Base-by-base conservation (phyloP, 371 early-diverging fungal species). In the Choanephora cucurbitarum region DNA sequence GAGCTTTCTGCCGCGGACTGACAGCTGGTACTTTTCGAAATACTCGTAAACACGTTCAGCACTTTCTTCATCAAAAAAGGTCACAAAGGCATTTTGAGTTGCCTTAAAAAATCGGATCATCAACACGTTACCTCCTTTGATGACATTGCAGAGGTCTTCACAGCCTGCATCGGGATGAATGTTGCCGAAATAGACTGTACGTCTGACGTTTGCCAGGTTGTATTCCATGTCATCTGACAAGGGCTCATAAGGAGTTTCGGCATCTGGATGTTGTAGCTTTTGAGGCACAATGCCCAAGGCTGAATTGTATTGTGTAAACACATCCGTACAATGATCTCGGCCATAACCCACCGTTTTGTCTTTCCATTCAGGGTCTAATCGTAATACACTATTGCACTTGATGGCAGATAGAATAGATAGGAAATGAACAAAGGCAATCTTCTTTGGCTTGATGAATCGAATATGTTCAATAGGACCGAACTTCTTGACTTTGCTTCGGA, bases 121-220 rank as follows among this genome's bases (percentile, higher is more conserved):
- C 50, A 85, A 79, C 18, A 94, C 69, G 28, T 87, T 76, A 3
- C 95, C 93, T n/a, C 93, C 93, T 8, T 93, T 89, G 55, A 94
- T 84, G 2, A 76, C 81, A 70, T 93, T 92, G 64, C 91, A 92
- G n/a, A 94, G 64, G 52, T 93, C 91, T 70, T 89, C 88, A 39
- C 78, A 74, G 0, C 86, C 83, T 0, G 85, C 80, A 11, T 90
- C 91, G 0, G 83, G 81, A 43, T 80, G 80, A 28, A 94, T 75
- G 34, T 80, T 83, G 19, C 93, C 92, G 7, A 94, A 58, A 58
- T 91, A 94, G 24, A 93, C 71, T 6, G 91, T 91, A 28, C 64
- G 56, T 47, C 44, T 43, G 48, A 55, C 21, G 44, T 39, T 34
- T 51, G 46, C 32, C 37, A 24, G 33, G 22, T 40, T 22, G 6